Evolutionary conservation across 306 rosid species (phyloP).

Genomic region (Phaseolus lunatus): DNA sequence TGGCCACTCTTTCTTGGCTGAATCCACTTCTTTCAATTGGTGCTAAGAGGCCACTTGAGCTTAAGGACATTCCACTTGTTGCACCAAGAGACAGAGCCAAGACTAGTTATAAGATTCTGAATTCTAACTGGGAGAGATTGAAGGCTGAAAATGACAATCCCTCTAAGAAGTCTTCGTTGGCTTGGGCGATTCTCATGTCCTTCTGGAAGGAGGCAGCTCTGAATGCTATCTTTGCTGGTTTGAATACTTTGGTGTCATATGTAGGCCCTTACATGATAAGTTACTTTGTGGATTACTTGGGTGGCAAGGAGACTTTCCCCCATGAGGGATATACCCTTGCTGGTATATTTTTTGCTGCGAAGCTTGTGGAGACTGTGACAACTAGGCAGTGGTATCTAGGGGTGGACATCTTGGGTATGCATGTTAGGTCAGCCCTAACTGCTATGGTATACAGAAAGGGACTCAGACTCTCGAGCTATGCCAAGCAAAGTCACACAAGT

Average conservation of each 20-base stretch:
- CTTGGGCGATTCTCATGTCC: conserved; percentile 83
- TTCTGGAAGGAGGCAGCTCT: conserved; percentile 90
- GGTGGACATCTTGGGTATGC: conserved; percentile 94
- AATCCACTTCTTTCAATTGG: conserved; percentile 84
- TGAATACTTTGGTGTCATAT: conserved; percentile 79
- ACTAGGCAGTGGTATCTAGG: conserved; percentile 92
- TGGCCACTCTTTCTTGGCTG: conserved; percentile 88
- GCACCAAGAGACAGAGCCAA: conserved; percentile 77
- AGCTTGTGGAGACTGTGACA: conserved; percentile 86
- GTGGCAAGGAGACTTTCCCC: conserved; percentile 73
- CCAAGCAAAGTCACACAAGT: conserved; percentile 86
- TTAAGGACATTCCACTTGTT: conserved; percentile 93
- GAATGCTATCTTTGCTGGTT: conserved; percentile 80
- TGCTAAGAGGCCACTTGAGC: conserved; percentile 90
- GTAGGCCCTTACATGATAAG: conserved; percentile 92
- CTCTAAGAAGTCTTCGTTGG: conserved; percentile 70
- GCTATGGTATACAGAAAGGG: conserved; percentile 88
- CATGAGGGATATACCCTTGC: conserved; percentile 81
- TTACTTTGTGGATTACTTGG: conserved; percentile 85
- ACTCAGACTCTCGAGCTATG: conserved; percentile 79
- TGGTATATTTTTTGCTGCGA: conserved; percentile 74
- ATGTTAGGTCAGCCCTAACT: conserved; percentile 85
- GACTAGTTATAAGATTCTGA: conserved; percentile 72
- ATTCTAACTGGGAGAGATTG: conserved; percentile 77
- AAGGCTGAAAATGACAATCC: conserved; percentile 72